Evolutionary conservation across 2,329 filamentous ascomycete genomes (phyloP).

Genomic region (Colletotrichum camelliae): DNA sequence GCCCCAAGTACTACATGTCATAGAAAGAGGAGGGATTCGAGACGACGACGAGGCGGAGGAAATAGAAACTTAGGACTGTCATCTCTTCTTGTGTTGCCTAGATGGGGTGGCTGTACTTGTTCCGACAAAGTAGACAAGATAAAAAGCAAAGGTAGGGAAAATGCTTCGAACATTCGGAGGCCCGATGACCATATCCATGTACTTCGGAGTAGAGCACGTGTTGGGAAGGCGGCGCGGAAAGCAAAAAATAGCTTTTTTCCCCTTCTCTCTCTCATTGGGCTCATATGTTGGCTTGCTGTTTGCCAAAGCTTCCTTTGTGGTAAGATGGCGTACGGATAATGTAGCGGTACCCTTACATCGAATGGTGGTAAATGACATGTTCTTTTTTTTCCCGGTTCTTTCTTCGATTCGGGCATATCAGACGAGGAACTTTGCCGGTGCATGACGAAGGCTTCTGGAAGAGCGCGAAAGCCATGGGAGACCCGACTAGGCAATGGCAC

Average conservation of each 20-base stretch:
- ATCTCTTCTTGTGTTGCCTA: not conserved
- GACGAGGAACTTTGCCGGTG: not conserved
- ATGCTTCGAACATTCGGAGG: not conserved
- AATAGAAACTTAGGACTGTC: not conserved
- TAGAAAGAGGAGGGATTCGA: slow-evolving; percentile 27
- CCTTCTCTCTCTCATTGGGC: not conserved
- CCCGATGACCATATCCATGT: not conserved
- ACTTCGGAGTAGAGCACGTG: not conserved
- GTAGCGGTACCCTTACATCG: not conserved
- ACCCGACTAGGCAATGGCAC: not conserved
- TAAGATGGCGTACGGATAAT: not conserved
- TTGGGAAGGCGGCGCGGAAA: not conserved
- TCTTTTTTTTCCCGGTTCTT: not conserved
- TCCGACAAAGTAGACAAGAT: not conserved
- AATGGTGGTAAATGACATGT: not conserved
- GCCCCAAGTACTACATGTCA: slow-evolving; percentile 76
- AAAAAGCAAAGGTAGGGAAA: not conserved
- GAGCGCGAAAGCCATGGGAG: not conserved
- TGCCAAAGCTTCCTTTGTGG: not conserved
- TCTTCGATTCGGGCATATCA: not conserved
- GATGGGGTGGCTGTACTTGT: not conserved
- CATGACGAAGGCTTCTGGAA: slow-evolving; percentile 16
- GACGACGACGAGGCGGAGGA: not conserved
- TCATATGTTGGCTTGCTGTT: not conserved
- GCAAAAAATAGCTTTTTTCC: not conserved